Conservation (phyloP, 169 alveolate species). For the Plasmodium fragile region DNA sequence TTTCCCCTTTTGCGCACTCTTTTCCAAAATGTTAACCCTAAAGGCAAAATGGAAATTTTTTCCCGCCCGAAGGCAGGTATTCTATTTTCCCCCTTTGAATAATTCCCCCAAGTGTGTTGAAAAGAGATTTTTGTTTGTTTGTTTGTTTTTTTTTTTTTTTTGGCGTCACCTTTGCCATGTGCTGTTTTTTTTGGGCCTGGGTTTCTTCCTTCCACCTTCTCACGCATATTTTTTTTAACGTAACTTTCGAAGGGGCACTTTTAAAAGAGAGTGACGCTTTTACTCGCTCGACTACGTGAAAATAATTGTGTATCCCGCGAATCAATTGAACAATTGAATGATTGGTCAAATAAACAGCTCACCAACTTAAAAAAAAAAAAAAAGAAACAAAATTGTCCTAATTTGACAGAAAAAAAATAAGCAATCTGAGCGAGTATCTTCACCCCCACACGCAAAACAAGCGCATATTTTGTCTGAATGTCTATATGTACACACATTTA, state of each 20-base stretch:
- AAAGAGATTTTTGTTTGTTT: not conserved
- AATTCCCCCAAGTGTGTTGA: not conserved
- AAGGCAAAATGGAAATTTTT: not conserved
- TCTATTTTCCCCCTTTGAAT: not conserved
- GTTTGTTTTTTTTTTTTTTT: not conserved
- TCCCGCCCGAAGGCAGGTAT: not conserved
- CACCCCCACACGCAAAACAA: not conserved
- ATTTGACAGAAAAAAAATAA: not conserved
- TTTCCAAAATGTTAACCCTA: not conserved
- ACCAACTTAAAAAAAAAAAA: not conserved
- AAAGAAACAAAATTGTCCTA: not conserved
- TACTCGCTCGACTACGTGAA: not conserved
- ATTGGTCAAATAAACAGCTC: not conserved
- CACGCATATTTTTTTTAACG: not conserved
- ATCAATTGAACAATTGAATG: not conserved
- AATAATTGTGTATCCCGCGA: not conserved
- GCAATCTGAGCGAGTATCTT: not conserved
- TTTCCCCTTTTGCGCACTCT: not conserved
- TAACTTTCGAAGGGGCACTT: not conserved
- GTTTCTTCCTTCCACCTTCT: not conserved
- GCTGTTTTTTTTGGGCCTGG: not conserved
- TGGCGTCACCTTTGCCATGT: not conserved
- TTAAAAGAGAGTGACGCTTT: not conserved
- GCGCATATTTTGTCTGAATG: not conserved
- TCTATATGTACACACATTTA: slow-evolving; percentile 4